Percentiles rank a stretch among this genome's conserved stretches.
phyloP scores from a whole-genome alignment of 768 basidiomycete genomes.

The Tephrocybe sp. region DNA sequence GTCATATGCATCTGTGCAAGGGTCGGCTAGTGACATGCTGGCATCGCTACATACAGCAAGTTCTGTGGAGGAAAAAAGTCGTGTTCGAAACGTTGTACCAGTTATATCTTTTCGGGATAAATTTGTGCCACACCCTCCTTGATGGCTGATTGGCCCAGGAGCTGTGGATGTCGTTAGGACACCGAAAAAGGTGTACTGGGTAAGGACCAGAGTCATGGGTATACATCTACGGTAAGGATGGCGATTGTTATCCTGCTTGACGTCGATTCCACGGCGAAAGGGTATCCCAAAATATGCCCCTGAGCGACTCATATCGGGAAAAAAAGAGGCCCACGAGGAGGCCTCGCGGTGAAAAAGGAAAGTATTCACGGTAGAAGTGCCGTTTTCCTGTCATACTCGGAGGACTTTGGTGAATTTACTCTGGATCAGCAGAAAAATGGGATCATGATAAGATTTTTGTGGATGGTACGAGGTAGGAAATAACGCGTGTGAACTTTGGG shows the following conservation, averaged over 20 bases:
- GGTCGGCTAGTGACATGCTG: no score
- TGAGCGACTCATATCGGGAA: not conserved
- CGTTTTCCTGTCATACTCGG: not conserved
- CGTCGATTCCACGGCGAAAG: not conserved
- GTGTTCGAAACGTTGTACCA: no score
- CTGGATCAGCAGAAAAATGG: slow-evolving; percentile 7
- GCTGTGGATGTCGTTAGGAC: not conserved
- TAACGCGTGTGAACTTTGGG: slow-evolving; percentile 26
- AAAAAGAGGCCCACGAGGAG: not conserved
- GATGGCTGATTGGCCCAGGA: not conserved
- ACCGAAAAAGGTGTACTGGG: not conserved
- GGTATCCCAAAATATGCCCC: not conserved
- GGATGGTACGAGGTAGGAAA: slow-evolving; percentile 18
- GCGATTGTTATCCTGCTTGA: not conserved
- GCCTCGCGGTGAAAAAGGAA: not conserved
- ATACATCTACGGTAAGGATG: not conserved
- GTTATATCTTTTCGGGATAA: not conserved
- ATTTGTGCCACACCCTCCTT: not conserved
- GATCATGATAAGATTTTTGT: slow-evolving; percentile 13
- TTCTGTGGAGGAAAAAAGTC: no score
- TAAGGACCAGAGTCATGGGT: not conserved
- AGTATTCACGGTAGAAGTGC: not conserved
- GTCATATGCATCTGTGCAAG: no score
- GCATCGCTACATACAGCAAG: no score
- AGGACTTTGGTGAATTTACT: not conserved